These are phyloP conservation scores for Nicotiana knightiana DNA, from an alignment of 257 asterid species.

Conservation along the genomic window DNA sequence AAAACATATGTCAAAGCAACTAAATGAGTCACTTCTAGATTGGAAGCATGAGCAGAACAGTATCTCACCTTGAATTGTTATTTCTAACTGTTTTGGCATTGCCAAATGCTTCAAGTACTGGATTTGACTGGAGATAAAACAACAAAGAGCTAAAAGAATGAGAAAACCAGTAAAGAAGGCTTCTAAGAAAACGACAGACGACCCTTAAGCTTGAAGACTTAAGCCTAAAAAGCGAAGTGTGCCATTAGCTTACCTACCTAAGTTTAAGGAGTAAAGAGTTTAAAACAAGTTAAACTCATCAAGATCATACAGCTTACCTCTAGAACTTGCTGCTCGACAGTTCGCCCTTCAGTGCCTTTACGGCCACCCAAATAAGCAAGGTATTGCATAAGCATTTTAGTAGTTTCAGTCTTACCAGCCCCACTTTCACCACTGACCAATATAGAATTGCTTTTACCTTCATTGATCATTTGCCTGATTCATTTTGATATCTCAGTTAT, in stretches of 20 bases:
- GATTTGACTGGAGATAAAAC: conserved; percentile 23
- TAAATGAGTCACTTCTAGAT: background rate
- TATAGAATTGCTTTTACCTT: conserved; percentile 21
- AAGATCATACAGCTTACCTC: conserved; percentile 7
- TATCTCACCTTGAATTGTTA: conserved; percentile 18
- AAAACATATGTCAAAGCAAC: background rate
- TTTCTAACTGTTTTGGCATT: conserved; percentile 25
- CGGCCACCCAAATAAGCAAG: conserved; percentile 28
- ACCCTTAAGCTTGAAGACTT: background rate
- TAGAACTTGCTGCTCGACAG: conserved; percentile 24
- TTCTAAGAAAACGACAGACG: background rate
- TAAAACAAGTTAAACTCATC: background rate
- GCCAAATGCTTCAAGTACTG: conserved; percentile 24
- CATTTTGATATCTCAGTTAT: background rate
- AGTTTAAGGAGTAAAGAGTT: background rate
- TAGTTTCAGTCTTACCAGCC: conserved; percentile 26
- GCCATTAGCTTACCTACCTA: background rate
- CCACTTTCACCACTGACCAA: conserved; percentile 29
- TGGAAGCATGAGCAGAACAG: background rate
- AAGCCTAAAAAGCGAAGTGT: background rate
- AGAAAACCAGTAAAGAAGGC: background rate
- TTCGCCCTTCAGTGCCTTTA: conserved; percentile 18
- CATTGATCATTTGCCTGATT: conserved; percentile 22
- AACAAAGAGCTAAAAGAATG: background rate
- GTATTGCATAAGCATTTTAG: conserved; percentile 26